A percentile compares a stretch with the other conserved stretches of the same genome.
Conservation (phyloP, 2,329 filamentous ascomycete species). For the Colletotrichum sp. region DNA sequence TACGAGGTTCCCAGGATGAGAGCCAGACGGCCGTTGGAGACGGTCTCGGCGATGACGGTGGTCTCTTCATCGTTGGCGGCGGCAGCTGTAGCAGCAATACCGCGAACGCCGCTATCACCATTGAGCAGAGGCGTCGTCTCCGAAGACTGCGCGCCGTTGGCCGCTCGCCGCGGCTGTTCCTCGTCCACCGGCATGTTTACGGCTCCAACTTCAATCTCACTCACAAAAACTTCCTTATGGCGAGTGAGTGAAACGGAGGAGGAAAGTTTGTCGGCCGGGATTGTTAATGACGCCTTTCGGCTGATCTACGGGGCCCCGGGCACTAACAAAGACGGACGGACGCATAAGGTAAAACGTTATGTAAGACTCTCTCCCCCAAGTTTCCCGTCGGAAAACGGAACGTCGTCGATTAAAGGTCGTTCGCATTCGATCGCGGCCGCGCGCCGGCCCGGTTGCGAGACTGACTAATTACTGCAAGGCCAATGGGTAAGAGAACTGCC, state of each 20-base stretch:
- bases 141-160: background rate
- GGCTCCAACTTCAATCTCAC: background rate
- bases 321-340: background rate
- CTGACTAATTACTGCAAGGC: background rate
- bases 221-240: background rate
- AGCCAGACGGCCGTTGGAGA: constrained; percentile 52
- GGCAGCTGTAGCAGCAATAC: background rate
- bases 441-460: background rate
- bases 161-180: background rate
- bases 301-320: background rate
- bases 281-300: constrained; percentile 1
- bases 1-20: constrained; percentile 61
- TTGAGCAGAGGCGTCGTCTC: constrained; percentile 21
- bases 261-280: background rate
- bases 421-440: background rate
- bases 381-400: background rate
- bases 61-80: constrained; percentile 44
- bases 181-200: constrained; percentile 9
- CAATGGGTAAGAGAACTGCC: background rate
- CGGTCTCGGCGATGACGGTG: constrained; percentile 51
- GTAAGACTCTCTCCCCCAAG: background rate
- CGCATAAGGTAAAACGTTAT: background rate
- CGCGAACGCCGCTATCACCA: background rate
- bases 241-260: background rate
- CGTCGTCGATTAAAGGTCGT: background rate